phyloP scores from a whole-genome alignment of 345 rosid genomes.

The Eucalyptus sp. region DNA sequence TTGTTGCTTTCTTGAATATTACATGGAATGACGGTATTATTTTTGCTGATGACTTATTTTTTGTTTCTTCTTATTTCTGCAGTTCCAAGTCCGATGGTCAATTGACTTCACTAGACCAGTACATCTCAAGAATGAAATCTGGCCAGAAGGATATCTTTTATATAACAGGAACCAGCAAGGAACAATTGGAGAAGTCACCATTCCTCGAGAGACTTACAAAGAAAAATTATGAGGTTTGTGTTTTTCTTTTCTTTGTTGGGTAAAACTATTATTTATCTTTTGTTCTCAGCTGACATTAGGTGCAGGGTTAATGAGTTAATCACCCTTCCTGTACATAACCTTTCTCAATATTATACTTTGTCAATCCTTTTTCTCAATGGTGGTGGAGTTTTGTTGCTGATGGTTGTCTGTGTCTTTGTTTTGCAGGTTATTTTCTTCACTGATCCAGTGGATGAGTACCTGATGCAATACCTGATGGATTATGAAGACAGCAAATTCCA shows the following conservation, averaged over 20 bases:
- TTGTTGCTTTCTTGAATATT: background rate
- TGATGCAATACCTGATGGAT: constrained; percentile 99
- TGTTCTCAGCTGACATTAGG: background rate
- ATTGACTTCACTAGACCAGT: constrained; percentile 88
- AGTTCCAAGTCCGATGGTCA: constrained; percentile 92
- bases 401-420: background rate
- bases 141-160: constrained; percentile 87
- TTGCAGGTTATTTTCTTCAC: constrained; percentile 94
- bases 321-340: background rate
- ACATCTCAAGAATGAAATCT: constrained; percentile 85
- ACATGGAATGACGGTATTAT: background rate
- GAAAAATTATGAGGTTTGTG: constrained; percentile 74
- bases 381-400: background rate
- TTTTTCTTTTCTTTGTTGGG: background rate
- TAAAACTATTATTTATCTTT: background rate
- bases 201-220: constrained; percentile 93
- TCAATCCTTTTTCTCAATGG: background rate
- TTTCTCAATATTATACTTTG: background rate
- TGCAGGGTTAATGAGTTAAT: background rate
- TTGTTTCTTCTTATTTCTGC: constrained; percentile 1
- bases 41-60: background rate
- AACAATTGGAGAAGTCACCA: constrained; percentile 89
- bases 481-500: constrained; percentile 91
- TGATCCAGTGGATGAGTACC: constrained; percentile 92
- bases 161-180: constrained; percentile 94